Percentiles rank a stretch among this genome's conserved stretches.
These are phyloP conservation scores for Fusarium newnesense DNA, from an alignment of 2,329 filamentous ascomycete genomes.

Conservation along the genomic window DNA sequence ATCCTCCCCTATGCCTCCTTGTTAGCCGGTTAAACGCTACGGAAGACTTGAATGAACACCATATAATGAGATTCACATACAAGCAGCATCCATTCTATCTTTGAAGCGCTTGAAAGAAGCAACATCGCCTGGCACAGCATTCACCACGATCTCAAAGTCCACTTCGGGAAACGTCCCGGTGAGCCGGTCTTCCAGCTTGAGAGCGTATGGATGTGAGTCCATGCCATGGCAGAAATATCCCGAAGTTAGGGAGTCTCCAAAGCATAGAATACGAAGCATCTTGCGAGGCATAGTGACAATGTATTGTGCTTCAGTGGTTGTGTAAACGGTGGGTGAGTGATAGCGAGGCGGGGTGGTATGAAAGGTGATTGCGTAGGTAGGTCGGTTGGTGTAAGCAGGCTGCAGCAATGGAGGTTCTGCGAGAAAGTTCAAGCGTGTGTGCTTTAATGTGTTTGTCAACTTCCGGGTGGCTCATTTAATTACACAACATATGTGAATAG, in stretches of 20 bases:
- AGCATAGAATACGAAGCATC: conserved; percentile 67
- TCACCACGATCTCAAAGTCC: conserved; percentile 57
- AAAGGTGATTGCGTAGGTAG: conserved; percentile 9
- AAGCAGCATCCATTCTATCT: conserved; percentile 48
- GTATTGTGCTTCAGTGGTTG: not conserved
- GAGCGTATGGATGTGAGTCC: conserved; percentile 63
- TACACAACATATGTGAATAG: not conserved
- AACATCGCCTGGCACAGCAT: conserved; percentile 63
- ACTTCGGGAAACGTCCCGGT: conserved; percentile 56
- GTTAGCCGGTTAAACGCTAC: not conserved
- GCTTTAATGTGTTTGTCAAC: not conserved
- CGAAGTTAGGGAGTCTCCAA: conserved; percentile 72
- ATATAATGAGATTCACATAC: conserved; percentile 41
- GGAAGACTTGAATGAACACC: not conserved
- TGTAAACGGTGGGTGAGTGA: conserved; percentile 1
- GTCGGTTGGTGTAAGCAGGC: conserved; percentile 21
- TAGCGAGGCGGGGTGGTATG: conserved; percentile 4
- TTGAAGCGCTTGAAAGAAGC: conserved; percentile 51
- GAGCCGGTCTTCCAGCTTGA: conserved; percentile 59
- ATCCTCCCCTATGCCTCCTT: conserved; percentile 29
- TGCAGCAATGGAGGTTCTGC: not conserved
- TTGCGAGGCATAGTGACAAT: conserved; percentile 42
- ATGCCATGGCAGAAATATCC: conserved; percentile 60
- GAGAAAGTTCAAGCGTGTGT: not conserved
- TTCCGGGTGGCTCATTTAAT: not conserved